Conservation (phyloP, 108 stramenopile species). For the Epithemia pelagica region DNA sequence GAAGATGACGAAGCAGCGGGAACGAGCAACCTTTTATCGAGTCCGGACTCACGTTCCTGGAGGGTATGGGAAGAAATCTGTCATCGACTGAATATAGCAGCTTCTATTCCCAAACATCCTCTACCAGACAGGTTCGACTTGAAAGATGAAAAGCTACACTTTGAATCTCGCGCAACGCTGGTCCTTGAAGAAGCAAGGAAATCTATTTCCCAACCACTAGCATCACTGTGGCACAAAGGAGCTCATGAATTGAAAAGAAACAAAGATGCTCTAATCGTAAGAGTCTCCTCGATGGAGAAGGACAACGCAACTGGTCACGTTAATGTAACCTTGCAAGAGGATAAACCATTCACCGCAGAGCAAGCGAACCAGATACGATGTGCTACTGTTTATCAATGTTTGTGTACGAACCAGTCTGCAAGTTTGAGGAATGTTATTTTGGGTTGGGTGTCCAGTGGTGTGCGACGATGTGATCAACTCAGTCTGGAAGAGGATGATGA, state of each 20-base stretch:
- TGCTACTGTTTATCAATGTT: conserved; percentile 20
- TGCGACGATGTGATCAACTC: neutral
- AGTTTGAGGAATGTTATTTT: conserved; percentile 2
- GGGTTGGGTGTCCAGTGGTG: conserved; percentile 3
- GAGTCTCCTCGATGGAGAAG: neutral
- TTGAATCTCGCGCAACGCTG: conserved; percentile 52
- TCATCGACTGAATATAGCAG: conserved; percentile 28
- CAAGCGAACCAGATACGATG: conserved; percentile 23
- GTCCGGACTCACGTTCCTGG: neutral
- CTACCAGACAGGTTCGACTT: conserved; percentile 34
- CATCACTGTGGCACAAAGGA: neutral
- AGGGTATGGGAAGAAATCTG: conserved; percentile 46
- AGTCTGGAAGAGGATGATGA: too few species aligned
- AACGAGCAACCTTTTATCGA: neutral
- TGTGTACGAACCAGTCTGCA: neutral
- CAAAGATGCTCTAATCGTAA: neutral
- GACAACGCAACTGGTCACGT: neutral
- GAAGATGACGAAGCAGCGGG: too few species aligned
- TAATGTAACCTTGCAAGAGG: conserved; percentile 1
- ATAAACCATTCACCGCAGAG: conserved; percentile 11
- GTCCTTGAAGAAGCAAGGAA: conserved; percentile 69
- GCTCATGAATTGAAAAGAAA: too few species aligned
- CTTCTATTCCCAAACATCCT: conserved; percentile 13
- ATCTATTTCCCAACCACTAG: neutral
- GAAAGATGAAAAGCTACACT: conserved; percentile 31